Evolutionary conservation across 2,329 filamentous ascomycete species (phyloP).

Genomic region (Fusarium sp.): DNA sequence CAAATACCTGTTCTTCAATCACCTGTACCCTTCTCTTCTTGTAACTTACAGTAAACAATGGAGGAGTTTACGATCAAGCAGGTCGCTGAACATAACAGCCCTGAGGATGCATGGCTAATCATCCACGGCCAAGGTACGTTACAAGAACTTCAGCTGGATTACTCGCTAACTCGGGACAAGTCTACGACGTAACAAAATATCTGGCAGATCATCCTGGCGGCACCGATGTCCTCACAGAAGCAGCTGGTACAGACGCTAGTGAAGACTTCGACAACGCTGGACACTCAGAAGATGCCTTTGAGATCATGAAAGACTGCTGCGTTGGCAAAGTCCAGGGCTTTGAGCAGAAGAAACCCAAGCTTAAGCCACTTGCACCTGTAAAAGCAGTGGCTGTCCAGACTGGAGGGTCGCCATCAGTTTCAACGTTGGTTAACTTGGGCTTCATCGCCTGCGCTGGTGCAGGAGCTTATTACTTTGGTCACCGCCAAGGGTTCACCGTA

Average conservation of each 20-base stretch:
- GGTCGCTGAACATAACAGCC: conserved; percentile 5
- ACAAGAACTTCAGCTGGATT: fast-evolving
- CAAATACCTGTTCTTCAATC: fast-evolving
- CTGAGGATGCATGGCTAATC: not conserved
- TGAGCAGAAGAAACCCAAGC: conserved; percentile 11
- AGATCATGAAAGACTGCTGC: conserved; percentile 50
- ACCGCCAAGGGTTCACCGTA: not conserved
- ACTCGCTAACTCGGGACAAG: conserved; percentile 40
- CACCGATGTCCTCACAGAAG: conserved; percentile 78
- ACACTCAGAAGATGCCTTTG: conserved; percentile 71
- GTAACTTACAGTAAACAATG: not conserved
- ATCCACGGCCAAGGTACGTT: not conserved
- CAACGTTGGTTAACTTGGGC: not conserved
- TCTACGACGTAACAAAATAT: conserved; percentile 67
- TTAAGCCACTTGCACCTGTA: conserved; percentile 13
- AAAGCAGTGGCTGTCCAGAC: fast-evolving
- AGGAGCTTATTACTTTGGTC: not conserved
- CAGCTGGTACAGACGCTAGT: conserved; percentile 79
- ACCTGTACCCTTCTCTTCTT: fast-evolving
- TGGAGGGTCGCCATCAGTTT: not conserved
- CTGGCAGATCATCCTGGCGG: conserved; percentile 73
- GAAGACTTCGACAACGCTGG: conserved; percentile 85
- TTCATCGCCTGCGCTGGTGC: not conserved
- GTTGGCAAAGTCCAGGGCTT: conserved; percentile 50
- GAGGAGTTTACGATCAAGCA: not conserved